Base-by-base conservation (phyloP, 2,329 filamentous ascomycete genomes). In the Huntiella abstrusa region DNA sequence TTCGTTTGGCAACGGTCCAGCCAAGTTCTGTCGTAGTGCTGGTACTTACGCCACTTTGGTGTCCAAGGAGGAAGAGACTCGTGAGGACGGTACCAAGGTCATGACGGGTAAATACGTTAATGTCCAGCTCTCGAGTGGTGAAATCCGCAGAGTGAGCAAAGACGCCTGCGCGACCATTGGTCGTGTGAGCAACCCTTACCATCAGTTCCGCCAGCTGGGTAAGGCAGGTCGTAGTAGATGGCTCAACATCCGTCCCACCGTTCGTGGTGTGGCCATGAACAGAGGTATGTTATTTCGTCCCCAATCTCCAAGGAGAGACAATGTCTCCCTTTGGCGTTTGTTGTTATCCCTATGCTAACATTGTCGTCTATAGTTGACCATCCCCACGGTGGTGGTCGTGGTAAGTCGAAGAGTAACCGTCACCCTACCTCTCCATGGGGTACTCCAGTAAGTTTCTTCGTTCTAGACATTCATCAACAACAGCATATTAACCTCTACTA, bases 181-280 rank as follows among this genome's bases (percentile, higher is more conserved):
- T 33, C 77, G 94, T 49, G 80, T 88, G 36, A 96, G 91, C 71
- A 98, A 98, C 63, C 75, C 81, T 41, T 81, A 94, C 60, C 81
- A 86, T 61, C 84, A 94, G 54, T 93, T 92, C 63, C 72, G 77
- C 53, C 84, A 91, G 58, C 72, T 98, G 48, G 92, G 92, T 56
- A 98, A 98, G 67, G 91, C 91, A 55, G 91, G 91, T 59, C 77
- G 92, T 56, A 86, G 80, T 55, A 76, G 91, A 58, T 95, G 86
- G 87, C 65, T 96, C 54, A 91, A 91, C 59, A 94, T 92, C 58
- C 73, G 91, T 54, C 91, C 91, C 12, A 95, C 91, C 1, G 91
- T 98, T 39, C 79, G 92, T 69, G 92, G 91, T 80, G 67, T 96
- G 56, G 91, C 92, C 52, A 98, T 98, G 92, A 98, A 98, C 69